Evolutionary conservation across 2,329 filamentous ascomycete species (phyloP).

Genomic region (Sporothrix sp.): DNA sequence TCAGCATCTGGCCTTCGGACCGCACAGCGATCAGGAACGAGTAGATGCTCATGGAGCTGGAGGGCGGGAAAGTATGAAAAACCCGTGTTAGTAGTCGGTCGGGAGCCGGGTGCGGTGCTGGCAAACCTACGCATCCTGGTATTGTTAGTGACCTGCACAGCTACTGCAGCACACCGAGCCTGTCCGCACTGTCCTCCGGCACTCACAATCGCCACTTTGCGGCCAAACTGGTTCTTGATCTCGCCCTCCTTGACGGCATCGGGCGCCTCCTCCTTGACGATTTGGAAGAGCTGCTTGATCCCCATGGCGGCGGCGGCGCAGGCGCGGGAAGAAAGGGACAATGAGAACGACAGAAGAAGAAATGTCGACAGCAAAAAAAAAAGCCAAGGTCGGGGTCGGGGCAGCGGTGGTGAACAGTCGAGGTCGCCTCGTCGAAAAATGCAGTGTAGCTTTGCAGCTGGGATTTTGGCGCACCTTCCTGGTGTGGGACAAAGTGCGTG

Average conservation of each 20-base stretch:
- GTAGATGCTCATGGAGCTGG: conserved; percentile 97
- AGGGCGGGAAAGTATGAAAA: conserved; percentile 31
- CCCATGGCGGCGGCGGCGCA: conserved; percentile 36
- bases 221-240: conserved; percentile 97
- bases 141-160: background rate
- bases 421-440: too few relatives aligned
- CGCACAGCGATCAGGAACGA: conserved; percentile 96
- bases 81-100: conserved; percentile 38
- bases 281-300: conserved; percentile 65
- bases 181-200: too few relatives aligned
- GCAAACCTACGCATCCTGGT: conserved; percentile 16
- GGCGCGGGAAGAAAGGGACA: background rate
- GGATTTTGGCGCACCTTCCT: too few relatives aligned
- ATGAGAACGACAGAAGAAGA: background rate
- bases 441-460: too few relatives aligned
- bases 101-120: background rate
- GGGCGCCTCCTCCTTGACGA: conserved; percentile 89
- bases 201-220: conserved; percentile 93
- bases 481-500: too few relatives aligned
- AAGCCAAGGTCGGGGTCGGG: background rate
- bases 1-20: conserved; percentile 92
- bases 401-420: background rate
- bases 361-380: too few relatives aligned
- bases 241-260: conserved; percentile 92
- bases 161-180: background rate